A percentile compares a stretch with the other conserved stretches of the same genome.
Conservation (phyloP, 2,329 filamentous ascomycete species). For the Juglanconis oblonga region DNA sequence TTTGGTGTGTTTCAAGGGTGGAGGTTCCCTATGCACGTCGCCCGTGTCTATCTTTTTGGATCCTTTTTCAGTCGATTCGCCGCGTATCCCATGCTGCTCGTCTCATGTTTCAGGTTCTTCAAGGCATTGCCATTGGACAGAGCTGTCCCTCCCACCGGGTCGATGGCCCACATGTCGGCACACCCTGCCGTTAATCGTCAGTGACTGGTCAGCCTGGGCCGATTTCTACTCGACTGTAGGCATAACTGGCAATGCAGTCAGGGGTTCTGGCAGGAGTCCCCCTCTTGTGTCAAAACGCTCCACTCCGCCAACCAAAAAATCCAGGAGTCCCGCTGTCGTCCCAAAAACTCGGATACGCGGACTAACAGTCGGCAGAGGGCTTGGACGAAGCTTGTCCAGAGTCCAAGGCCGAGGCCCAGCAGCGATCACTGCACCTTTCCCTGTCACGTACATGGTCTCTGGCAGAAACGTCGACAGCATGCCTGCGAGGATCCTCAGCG, state of each 20-base stretch:
- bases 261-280: background rate
- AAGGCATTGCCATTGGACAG: background rate
- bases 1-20: conserved; percentile 7
- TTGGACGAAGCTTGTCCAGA: background rate
- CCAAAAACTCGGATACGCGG: background rate
- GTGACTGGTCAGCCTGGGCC: background rate
- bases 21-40: background rate
- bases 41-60: background rate
- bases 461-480: background rate
- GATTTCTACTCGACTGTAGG: background rate
- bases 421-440: background rate
- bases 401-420: background rate
- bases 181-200: background rate
- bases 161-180: background rate
- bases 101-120: conserved; percentile 5
- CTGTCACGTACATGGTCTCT: background rate
- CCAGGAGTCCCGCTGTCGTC: background rate
- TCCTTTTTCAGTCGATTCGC: background rate
- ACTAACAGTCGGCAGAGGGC: background rate
- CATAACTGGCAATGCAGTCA: background rate
- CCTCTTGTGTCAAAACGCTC: background rate
- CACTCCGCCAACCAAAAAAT: background rate
- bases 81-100: background rate
- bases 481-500: background rate
- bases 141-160: background rate